Evolutionary conservation across 768 basidiomycete genomes (phyloP).

Genomic region (Suillus bovinus): DNA sequence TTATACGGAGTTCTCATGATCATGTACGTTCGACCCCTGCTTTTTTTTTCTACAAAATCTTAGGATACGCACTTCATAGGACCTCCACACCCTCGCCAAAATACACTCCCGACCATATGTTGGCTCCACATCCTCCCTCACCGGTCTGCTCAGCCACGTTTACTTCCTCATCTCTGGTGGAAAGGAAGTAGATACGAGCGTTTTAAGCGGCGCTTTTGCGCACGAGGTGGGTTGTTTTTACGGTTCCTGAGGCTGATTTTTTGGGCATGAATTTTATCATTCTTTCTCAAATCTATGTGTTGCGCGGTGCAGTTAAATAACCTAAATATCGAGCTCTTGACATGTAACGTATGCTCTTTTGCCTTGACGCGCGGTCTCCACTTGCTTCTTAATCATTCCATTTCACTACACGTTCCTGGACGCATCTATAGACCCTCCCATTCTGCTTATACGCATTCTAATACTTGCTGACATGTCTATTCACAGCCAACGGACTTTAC

Average conservation of each 20-base stretch:
- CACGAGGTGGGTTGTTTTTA: slow-evolving; percentile 48
- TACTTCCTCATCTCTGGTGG: slow-evolving; percentile 84
- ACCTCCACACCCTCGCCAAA: slow-evolving; percentile 62
- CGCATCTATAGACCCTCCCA: background rate
- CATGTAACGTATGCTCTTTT: background rate
- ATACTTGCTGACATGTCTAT: slow-evolving; percentile 3
- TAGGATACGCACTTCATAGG: slow-evolving; percentile 39
- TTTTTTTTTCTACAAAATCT: background rate
- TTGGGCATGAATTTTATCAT: background rate
- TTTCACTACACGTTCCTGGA: background rate
- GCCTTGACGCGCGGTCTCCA: background rate
- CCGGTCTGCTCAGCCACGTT: slow-evolving; percentile 80
- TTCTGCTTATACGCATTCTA: background rate
- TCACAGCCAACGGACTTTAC: slow-evolving; percentile 65
- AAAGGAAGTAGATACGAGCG: slow-evolving; percentile 60
- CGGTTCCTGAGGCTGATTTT: background rate
- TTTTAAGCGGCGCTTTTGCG: slow-evolving; percentile 60
- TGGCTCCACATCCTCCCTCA: slow-evolving; percentile 90
- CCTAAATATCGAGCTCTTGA: background rate
- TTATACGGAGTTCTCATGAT: slow-evolving; percentile 79
- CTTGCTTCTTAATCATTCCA: background rate
- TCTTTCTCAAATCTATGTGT: background rate
- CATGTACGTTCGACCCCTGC: slow-evolving; percentile 40
- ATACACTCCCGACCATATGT: slow-evolving; percentile 60
- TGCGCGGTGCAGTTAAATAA: background rate